Base-by-base conservation (phyloP, 2,329 filamentous ascomycete species). In the Ascochyta viciae-villosae region DNA sequence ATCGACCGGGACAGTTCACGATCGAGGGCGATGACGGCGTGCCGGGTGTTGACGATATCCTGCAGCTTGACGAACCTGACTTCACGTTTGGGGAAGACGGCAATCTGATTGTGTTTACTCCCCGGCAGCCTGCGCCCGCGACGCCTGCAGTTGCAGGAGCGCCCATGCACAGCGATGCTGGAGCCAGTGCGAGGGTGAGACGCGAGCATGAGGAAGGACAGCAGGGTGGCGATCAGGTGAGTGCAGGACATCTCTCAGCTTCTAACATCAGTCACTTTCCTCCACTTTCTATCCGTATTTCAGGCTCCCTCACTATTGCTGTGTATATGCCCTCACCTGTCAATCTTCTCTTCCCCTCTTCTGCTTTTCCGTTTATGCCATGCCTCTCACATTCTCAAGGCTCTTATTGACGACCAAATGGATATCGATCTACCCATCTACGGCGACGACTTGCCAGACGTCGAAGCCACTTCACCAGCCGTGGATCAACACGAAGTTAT, bases 51-150 rank as follows among this genome's bases (percentile, higher is more conserved):
- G 80, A 81, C 46, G 75, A 81, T 19, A 71, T 60, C 5, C 73
- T 83, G 53, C 71, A 78, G 46, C 67, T 68, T 8, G 61, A 56
- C 10, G 82, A 86, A n/a, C 77, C 81, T 22, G 82, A 82, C 48
- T 87, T 89, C 62, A 82, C 80, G 34, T 83, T 89, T 60, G 86
- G 87, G 61, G 84, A 81, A 13, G 81, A 89, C 57, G 87, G 86
- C 7, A 83, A 85, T 60, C 74, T 89, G 5, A 69, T 84, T 27
- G 83, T 86, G 46, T 68, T 83, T 6, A 46, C 57, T 22, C 55
- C 60, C 4, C 43, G 49, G 5, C 51, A 59, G 24, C 16, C 54
- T 27, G 38, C 60, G 42, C 44, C 51, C 22, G 57, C 52, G 34
- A 68, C 65, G 37, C 62, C 69, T 22, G 53, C 39, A 9, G 57